Evolutionary conservation across 2,329 filamentous ascomycete genomes (phyloP), one percentile per base, ranked within the genome.

Genomic region (Pestalotiopsis sp.): DNA sequence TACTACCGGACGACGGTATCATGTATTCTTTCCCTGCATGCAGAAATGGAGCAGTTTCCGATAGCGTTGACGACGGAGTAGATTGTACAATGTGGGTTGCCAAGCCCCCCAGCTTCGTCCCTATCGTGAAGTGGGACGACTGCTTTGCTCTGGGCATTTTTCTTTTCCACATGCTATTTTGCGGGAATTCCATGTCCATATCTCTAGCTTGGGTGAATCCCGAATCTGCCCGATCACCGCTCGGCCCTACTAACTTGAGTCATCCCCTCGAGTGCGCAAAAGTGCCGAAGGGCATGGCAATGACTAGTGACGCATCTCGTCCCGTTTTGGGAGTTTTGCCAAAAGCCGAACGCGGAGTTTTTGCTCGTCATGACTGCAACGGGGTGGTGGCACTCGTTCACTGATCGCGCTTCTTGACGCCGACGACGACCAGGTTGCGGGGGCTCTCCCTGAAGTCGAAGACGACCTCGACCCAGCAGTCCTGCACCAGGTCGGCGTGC

Each of bases 401-500:
- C 23, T 41, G 17, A 45, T 60, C 52, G n/a, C 74, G 84, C 74
- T 87, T 89, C 83, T 97, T 98, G 64, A 98, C 87, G 0, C 95
- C 96, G 38, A 98, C 95, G 3, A 99, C 92, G 2, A 97, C 95
- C 76, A 98, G 80, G 80, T 99, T 98, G 71, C 96, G 86, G 62
- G 96, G 96, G 78, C 94, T 97, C 77, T 92, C 81, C 49, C 82
- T 83, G 79, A 97, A 98, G 73, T 97, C 94, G 82, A 98, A 98
- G 4, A 98, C 94, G 0, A 92, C 86, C 82, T 98, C 94, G 4
- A 97, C 95, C 96, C 96, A 99, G 69, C 91, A 92, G 72, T 92
- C 87, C 72, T 87, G 83, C 59, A 94, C 90, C 6, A 91, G 82
- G 57, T 91, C 87, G 64, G 82, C 76, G 73, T 97, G 93, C 81